These are phyloP conservation scores for Phenoliferia sp. DNA, from an alignment of 1,284 basidiomycete genomes.

Conservation along the genomic window DNA sequence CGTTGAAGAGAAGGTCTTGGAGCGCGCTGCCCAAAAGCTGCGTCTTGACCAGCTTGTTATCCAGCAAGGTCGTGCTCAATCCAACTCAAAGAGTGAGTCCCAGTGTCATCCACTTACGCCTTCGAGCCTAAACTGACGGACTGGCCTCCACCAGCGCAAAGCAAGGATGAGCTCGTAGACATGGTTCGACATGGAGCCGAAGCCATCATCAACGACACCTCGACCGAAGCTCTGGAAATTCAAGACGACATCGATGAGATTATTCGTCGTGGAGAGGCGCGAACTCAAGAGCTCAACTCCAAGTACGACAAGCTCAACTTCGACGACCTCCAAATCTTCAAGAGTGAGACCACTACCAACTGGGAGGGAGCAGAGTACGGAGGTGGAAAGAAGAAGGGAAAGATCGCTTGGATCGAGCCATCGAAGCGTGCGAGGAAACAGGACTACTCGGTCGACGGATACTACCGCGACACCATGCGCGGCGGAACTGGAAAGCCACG, in stretches of 20 bases:
- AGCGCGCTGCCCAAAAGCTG: slow-evolving; percentile 93
- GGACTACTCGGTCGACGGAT: slow-evolving; percentile 76
- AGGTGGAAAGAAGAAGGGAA: slow-evolving; percentile 59
- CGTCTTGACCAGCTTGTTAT: slow-evolving; percentile 95
- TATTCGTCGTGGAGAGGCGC: slow-evolving; percentile 84
- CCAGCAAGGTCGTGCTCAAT: slow-evolving; percentile 76
- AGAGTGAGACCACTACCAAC: slow-evolving; percentile 77
- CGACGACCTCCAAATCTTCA: slow-evolving; percentile 96
- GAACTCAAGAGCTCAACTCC: slow-evolving; percentile 79
- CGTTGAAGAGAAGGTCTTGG: slow-evolving; percentile 95
- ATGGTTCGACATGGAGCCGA: slow-evolving; percentile 99
- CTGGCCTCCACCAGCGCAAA: too few species aligned
- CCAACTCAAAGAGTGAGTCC: slow-evolving; percentile 42
- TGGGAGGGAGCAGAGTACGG: slow-evolving; percentile 98
- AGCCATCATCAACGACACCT: slow-evolving; percentile 87
- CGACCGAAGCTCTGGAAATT: slow-evolving; percentile 60
- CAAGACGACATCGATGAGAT: slow-evolving; percentile 94
- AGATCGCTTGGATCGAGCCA: slow-evolving; percentile 78
- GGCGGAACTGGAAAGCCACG: slow-evolving; percentile 51
- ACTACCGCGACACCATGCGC: slow-evolving; percentile 32
- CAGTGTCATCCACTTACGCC: background rate
- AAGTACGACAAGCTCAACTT: slow-evolving; percentile 92
- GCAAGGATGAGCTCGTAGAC: slow-evolving; percentile 93
- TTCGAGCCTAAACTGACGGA: too few species aligned
- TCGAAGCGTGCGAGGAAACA: slow-evolving; percentile 93